Base-by-base conservation (phyloP, 257 asterid genomes). In the Nicotiana attenuata region DNA sequence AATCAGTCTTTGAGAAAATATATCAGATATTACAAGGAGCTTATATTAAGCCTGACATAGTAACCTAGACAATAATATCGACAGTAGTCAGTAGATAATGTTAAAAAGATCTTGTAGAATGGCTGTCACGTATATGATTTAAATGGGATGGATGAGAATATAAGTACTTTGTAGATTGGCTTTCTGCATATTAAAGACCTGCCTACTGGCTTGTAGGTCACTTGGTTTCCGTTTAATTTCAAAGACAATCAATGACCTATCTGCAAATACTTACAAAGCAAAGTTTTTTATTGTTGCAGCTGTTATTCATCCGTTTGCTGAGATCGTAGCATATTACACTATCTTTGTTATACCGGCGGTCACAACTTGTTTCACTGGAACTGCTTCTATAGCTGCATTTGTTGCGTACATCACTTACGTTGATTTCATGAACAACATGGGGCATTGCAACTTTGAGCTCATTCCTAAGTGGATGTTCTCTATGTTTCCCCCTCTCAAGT, bases 261-360 rank as follows among this genome's bases (percentile, higher is more conserved):
- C 29, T 9, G 29, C 8, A 67, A 10, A 35, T 68, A 13, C 53
- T 67, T 68, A 68, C 55, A 68, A 0, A 2, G 2, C 38, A 41
- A 8, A 8, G 47, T 4, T 7, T 3, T 41, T 50, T 19, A 3
- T 10, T 45, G 80, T 50, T 60, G 91, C 96, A 95, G 99, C 99
- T 19, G 99, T 93, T 52, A 84, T 91, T 60, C 99, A 95, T 85
- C 99, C 99, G 56, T 95, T 95, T 65, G 99, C 91, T 53, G 99
- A 95, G 89, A 92, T 90, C 75, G 55, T 91, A 69, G 87, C 94
- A 7, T 95, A 95, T 56, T 92, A 81, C 53, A 0, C 8, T 10
- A 91, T 95, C 2, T 95, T 95, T 20, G 88, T 95, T 0, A 93
- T 91, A 19, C 98, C 99, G 0, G 0, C 84, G 64, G 77, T 84